A percentile compares a stretch with the other conserved stretches of the same genome.
phyloP scores from a whole-genome alignment of 352 stramenopile genomes.

The Pythium periplocum region DNA sequence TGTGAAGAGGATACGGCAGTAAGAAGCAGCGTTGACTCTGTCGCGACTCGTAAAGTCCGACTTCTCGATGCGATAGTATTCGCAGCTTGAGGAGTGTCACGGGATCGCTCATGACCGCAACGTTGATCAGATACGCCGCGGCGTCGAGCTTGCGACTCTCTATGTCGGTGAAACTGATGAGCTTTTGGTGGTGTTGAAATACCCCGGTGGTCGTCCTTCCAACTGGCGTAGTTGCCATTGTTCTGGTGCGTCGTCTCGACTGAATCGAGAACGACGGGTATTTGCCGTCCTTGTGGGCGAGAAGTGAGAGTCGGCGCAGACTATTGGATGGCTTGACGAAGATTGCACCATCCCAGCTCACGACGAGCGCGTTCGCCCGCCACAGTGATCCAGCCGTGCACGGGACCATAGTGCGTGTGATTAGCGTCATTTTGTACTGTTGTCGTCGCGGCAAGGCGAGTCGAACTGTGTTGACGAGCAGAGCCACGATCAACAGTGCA shows the following conservation, averaged over 20 bases:
- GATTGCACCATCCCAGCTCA: constrained; percentile 15
- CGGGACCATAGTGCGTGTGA: constrained; percentile 11
- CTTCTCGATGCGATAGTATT: not conserved
- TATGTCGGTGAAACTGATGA: not conserved
- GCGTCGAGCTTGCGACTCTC: constrained; percentile 7
- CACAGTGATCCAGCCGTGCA: constrained; percentile 11
- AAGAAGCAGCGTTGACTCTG: constrained; percentile 2
- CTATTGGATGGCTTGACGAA: not conserved
- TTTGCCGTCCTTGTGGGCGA: not conserved
- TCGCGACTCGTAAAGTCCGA: constrained; percentile 7
- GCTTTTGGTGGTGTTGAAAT: not conserved
- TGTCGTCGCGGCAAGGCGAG: not conserved
- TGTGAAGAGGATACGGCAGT: not conserved
- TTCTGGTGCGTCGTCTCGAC: not conserved
- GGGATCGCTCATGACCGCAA: constrained; percentile 17
- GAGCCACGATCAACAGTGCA: not conserved
- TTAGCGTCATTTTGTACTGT: constrained; percentile 2
- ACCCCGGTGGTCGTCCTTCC: not conserved
- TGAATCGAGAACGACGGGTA: not conserved
- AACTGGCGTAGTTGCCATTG: not conserved
- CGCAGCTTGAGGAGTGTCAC: constrained; percentile 10
- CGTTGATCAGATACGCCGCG: constrained; percentile 11
- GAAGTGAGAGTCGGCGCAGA: not conserved
- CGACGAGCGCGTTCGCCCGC: constrained; percentile 8
- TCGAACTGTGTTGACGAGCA: not conserved